Evolutionary conservation across 257 asterid genomes (phyloP), one percentile per base, ranked within the genome.

Genomic region (Ehretia macrophylla): DNA sequence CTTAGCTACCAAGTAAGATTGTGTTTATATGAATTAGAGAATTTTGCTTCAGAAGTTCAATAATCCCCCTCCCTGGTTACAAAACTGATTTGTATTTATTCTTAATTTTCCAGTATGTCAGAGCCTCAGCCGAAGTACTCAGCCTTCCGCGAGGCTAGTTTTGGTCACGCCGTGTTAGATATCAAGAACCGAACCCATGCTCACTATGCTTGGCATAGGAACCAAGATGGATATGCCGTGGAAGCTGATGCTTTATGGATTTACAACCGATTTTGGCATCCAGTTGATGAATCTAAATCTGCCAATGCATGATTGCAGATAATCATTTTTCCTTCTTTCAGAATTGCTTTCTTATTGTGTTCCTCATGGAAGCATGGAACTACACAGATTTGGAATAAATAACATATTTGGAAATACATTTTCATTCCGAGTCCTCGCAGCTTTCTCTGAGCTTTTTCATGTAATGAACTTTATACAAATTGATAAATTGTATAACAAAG

Each of bases 91-190:
- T 17, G 11, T 40, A 0, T 32, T 6, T 55, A 27, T 51, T 32
- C 22, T 12, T 55, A 37, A 17, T 40, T 74, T 60, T 62, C n/a
- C 86, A 90, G 96, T 74, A 81, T 90, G 95, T 67, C 95, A 18
- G 80, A 87, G 62, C 97, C 97, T 35, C 96, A 90, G 64, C 97
- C 97, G 1, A 68, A 65, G 63, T 88, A 88, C 76, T 88, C 96
- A 1, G 93, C 93, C n/a, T 85, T 68, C 17, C 75, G 96, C 0
- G 97, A 90, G 81, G 93, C 97, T 0, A 90, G 97, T 77, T 90
- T 87, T n/a, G 97, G 97, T 11, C 97, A 90, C 56, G 97, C 95
- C 17, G 76, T 63, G 19, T 65, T 90, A 1, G 86, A 75, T 11
- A 87, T 90, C 39, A 81, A 85, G 87, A 87, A 90, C 68, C 64